Base-by-base conservation (phyloP, 352 stramenopile genomes). In the Stramenopiles sp. region DNA sequence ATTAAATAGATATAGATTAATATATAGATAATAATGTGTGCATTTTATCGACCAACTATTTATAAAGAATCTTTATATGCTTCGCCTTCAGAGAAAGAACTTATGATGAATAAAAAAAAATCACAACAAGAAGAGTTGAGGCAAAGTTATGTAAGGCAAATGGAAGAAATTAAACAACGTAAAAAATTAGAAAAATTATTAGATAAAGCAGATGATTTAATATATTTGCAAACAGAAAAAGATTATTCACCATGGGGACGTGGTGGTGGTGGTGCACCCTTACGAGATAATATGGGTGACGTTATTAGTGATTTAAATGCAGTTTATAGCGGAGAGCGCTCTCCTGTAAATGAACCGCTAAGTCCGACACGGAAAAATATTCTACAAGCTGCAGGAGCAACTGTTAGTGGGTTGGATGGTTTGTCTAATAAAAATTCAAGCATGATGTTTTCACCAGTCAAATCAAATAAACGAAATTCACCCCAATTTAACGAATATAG, bases 251-350 rank as follows among this genome's bases (percentile, higher is more conserved):
- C 65, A 33, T 76, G 31, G 30, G 65, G 65, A 20, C 65, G 65
- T 33, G 65, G 65, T 31, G 65, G 65, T 20, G 65, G 65, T 31
- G 65, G 65, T 33, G 65, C 65, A 33, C 65, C 65, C 30, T 20
- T 76, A 13, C 65, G 65, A 33, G 65, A 76, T 33, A 20, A 76
- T 33, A 76, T 31, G 30, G 65, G 65, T 20, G 30, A 76, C 13
- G 31, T 76, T 13, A 33, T 76, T 20, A 76, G 30, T 33, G 65
- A 76, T 76, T 76, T 76, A 76, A 76, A 33, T 31, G 65, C 30
- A 33, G 65, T 76, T 33, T 33, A 76, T 20, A 33, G 65, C 13
- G 38, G 38, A 53, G 38, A 53, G 13, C 38, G 38, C 13, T 13
- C 4, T 13, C 38, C 38, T 53, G 38, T 53, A 13, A 53, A 53